Evolutionary conservation across 2,329 filamentous ascomycete species (phyloP).

Genomic region (Fusarium odoratissimum): DNA sequence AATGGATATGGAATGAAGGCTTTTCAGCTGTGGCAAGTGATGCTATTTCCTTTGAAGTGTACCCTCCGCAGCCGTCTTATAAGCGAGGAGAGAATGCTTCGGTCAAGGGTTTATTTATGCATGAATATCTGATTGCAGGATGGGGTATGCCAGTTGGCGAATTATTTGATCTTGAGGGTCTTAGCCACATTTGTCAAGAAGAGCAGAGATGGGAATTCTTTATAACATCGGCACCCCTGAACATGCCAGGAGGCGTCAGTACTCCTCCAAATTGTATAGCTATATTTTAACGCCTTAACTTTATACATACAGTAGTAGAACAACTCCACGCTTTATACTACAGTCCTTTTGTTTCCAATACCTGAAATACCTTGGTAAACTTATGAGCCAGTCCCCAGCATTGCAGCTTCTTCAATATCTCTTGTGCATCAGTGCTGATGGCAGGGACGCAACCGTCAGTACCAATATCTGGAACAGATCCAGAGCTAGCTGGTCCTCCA

Average conservation of each 20-base stretch:
- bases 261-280: slow-evolving; percentile 9
- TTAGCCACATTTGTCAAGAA: neutral
- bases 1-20: slow-evolving; percentile 7
- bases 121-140: neutral
- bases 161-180: neutral
- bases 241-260: slow-evolving; percentile 7
- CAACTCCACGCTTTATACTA: fast-evolving
- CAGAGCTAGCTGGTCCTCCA: neutral
- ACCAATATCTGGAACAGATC: neutral
- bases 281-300: neutral
- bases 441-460: neutral
- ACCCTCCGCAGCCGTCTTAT: neutral
- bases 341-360: neutral
- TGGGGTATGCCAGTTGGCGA: slow-evolving; percentile 6
- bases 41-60: neutral
- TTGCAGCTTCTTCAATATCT: neutral
- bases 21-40: slow-evolving; percentile 4
- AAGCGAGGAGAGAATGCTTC: neutral
- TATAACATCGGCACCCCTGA: neutral
- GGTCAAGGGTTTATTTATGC: neutral
- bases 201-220: slow-evolving; percentile 9
- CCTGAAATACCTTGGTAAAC: neutral
- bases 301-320: fast-evolving
- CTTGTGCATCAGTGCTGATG: neutral
- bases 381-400: neutral